A percentile compares a stretch with the other conserved stretches of the same genome.
phyloP scores from a whole-genome alignment of 129 eudicot species.

The Pulicaria dysenterica region DNA sequence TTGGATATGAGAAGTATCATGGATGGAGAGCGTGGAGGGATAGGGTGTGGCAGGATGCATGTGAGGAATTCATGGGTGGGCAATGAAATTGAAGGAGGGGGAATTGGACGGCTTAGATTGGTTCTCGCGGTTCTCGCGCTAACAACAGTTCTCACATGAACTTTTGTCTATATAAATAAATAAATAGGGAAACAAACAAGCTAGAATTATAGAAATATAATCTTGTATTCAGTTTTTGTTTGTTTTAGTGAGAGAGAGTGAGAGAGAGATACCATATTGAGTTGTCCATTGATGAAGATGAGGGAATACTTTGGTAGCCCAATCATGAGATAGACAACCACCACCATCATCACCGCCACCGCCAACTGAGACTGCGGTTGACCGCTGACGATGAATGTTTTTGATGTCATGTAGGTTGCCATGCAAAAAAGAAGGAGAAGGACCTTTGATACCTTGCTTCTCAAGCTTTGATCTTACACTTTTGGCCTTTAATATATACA shows the following conservation, averaged over 20 bases:
- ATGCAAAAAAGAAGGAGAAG: conserved; percentile 39
- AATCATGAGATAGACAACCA: conserved; percentile 34
- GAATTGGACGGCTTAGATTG: no score
- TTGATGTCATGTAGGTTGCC: conserved; percentile 55
- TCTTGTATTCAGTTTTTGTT: not conserved
- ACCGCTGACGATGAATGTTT: conserved; percentile 14
- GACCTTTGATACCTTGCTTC: conserved; percentile 56
- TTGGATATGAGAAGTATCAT: no score
- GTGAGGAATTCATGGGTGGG: no score
- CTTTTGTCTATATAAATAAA: no score
- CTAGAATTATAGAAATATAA: not conserved
- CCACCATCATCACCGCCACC: not conserved
- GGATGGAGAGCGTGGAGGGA: no score
- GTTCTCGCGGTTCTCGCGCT: no score
- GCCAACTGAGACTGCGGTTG: not conserved
- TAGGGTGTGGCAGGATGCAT: no score
- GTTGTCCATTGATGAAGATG: conserved; percentile 48
- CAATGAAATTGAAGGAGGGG: no score
- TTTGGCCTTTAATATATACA: conserved; percentile 40
- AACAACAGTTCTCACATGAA: no score
- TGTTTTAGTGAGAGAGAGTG: not conserved
- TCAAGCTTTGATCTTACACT: conserved; percentile 45
- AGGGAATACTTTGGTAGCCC: conserved; percentile 50
- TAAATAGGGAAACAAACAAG: not conserved
- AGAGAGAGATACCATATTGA: conserved; percentile 43